These are phyloP conservation scores for Pleurotus ostreatus DNA, from an alignment of 768 basidiomycete species.

Conservation along the genomic window DNA sequence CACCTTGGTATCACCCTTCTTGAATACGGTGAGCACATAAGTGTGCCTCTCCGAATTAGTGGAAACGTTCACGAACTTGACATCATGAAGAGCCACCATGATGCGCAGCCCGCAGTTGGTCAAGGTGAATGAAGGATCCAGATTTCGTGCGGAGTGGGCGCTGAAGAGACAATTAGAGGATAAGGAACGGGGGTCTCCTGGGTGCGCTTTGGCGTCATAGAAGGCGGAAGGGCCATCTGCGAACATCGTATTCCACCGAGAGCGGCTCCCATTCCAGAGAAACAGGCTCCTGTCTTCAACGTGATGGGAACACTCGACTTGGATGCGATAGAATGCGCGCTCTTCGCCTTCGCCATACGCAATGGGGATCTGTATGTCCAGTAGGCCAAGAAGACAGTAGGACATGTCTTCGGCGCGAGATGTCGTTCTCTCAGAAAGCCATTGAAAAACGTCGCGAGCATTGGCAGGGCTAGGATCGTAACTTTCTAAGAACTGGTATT, in stretches of 20 bases:
- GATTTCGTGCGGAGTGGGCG: not conserved
- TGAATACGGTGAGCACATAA: not conserved
- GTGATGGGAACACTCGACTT: not conserved
- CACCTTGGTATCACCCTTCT: not conserved
- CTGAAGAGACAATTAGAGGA: too few relatives aligned
- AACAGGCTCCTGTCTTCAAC: not conserved
- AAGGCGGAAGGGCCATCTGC: slow-evolving; percentile 16
- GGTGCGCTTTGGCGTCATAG: too few relatives aligned
- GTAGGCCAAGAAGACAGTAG: slow-evolving; percentile 2
- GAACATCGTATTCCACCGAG: not conserved
- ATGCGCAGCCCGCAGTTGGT: not conserved
- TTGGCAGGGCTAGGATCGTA: too few relatives aligned
- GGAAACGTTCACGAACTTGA: not conserved
- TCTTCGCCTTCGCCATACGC: slow-evolving; percentile 3
- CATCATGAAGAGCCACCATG: not conserved
- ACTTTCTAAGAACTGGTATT: too few relatives aligned
- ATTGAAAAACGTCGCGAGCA: not conserved
- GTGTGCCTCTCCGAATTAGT: not conserved
- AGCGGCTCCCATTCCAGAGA: not conserved
- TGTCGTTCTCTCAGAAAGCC: not conserved
- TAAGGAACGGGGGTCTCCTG: too few relatives aligned
- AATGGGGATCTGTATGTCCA: not conserved
- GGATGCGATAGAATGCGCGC: not conserved
- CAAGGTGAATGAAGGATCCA: not conserved
- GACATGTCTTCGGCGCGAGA: not conserved